phyloP scores from a whole-genome alignment of 2,329 filamentous ascomycete genomes.

The Neopestalotiopsis sp. region DNA sequence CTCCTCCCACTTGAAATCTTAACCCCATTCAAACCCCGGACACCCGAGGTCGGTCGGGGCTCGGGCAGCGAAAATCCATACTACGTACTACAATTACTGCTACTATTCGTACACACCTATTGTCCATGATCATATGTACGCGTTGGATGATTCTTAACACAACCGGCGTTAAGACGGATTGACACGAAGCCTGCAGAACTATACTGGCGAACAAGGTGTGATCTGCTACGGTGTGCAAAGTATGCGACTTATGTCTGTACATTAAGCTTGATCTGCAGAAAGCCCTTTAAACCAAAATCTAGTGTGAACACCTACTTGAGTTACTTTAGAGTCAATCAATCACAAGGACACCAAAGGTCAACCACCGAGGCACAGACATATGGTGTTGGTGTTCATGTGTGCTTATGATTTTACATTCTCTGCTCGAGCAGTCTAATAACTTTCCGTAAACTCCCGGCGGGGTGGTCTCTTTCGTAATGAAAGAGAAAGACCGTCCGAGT shows the following conservation, averaged over 20 bases:
- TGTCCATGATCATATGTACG: not conserved
- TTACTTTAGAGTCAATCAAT: not conserved
- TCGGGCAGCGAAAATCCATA: not conserved
- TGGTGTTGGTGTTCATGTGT: not conserved
- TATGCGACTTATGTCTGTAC: not conserved
- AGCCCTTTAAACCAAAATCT: not conserved
- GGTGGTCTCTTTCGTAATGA: not conserved
- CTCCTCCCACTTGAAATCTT: constrained; percentile 1
- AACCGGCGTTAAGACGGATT: not conserved
- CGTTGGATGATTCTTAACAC: not conserved
- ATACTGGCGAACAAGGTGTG: not conserved
- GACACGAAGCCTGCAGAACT: not conserved
- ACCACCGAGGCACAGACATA: constrained; percentile 5
- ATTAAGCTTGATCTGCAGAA: not conserved
- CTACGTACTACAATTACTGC: not conserved
- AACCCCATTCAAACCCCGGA: not conserved
- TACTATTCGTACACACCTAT: not conserved
- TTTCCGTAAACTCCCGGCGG: not conserved
- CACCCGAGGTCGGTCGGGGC: constrained; percentile 2
- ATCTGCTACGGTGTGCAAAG: not conserved
- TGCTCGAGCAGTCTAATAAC: not conserved
- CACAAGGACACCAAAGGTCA: not conserved
- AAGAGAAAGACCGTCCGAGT: not conserved
- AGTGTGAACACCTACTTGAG: not conserved
- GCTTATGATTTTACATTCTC: not conserved